Conservation (phyloP, 139 green algal species). For the Pleodorina starrii region DNA sequence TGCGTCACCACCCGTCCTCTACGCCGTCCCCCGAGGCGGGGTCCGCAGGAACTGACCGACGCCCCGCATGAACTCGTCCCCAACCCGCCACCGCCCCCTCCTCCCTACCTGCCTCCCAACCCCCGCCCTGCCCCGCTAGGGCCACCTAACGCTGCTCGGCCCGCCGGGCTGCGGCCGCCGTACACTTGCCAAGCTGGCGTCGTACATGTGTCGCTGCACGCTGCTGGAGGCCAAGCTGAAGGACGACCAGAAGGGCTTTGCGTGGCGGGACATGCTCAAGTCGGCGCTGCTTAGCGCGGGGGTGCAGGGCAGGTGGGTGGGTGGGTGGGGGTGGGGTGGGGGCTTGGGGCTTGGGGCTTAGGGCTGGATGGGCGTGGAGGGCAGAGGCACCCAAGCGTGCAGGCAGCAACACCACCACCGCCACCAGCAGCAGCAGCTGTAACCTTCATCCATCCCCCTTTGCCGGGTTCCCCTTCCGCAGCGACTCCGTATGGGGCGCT, state of each 20-base stretch:
- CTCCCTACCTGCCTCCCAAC: not conserved
- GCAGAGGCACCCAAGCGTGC: too few relatives aligned
- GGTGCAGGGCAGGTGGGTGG: conserved; percentile 56
- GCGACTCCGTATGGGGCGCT: too few relatives aligned
- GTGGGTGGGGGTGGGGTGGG: too few relatives aligned
- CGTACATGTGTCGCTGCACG: conserved; percentile 50
- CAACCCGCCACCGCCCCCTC: not conserved
- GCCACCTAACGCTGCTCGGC: conserved; percentile 55
- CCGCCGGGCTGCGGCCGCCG: conserved; percentile 51
- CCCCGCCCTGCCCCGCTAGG: not conserved
- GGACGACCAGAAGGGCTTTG: conserved; percentile 55
- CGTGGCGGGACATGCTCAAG: conserved; percentile 55
- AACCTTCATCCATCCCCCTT: not conserved
- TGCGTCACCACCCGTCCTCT: too few relatives aligned
- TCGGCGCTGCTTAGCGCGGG: conserved; percentile 45
- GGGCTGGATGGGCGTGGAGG: too few relatives aligned
- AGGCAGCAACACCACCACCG: too few relatives aligned
- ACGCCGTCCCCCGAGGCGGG: too few relatives aligned
- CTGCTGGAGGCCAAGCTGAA: conserved; percentile 59
- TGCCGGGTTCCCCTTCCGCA: not conserved
- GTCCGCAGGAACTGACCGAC: too few relatives aligned
- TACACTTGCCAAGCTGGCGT: conserved; percentile 47
- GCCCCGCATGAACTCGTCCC: too few relatives aligned
- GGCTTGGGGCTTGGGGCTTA: too few relatives aligned
- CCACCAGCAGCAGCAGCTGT: too few relatives aligned